Evolutionary conservation across 2,329 filamentous ascomycete genomes (phyloP).

Genomic region (Fusarium algeriense): DNA sequence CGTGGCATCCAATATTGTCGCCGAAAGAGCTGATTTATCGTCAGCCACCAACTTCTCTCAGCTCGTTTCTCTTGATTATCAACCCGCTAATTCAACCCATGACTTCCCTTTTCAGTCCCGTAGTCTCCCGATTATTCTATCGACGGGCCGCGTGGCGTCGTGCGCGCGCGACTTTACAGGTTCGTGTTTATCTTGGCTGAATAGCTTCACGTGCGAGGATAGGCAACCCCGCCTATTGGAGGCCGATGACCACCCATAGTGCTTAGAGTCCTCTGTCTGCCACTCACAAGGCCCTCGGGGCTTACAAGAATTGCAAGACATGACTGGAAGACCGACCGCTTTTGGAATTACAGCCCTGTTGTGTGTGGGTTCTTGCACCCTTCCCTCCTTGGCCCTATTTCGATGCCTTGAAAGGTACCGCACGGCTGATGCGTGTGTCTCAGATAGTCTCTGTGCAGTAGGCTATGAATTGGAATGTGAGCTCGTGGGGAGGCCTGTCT

Average conservation of each 20-base stretch:
- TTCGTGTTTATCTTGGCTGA: conserved; percentile 31
- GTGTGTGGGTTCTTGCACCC: conserved; percentile 33
- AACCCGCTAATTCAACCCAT: conserved; percentile 40
- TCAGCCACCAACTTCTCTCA: conserved; percentile 42
- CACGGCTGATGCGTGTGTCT: conserved; percentile 40
- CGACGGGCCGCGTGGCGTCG: conserved; percentile 43
- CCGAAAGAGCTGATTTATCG: conserved; percentile 27
- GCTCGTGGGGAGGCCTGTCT: conserved; percentile 13
- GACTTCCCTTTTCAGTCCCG: conserved; percentile 44
- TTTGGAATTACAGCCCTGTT: conserved; percentile 37
- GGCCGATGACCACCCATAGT: conserved; percentile 46
- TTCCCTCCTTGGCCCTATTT: conserved; percentile 24
- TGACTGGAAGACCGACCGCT: conserved; percentile 39
- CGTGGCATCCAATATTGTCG: conserved; percentile 19
- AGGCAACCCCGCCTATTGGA: conserved; percentile 35
- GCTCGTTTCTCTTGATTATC: conserved; percentile 37
- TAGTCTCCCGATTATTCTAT: conserved; percentile 32
- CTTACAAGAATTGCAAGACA: conserved; percentile 38
- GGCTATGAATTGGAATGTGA: conserved; percentile 35
- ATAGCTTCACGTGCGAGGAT: conserved; percentile 45
- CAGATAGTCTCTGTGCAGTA: conserved; percentile 16
- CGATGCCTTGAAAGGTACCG: conserved; percentile 24
- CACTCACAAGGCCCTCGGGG: conserved; percentile 39
- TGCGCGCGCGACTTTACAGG: conserved; percentile 37
- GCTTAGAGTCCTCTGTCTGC: neutral